phyloP scores from a whole-genome alignment of 164 flowering plant species.

The Stephania japonica region DNA sequence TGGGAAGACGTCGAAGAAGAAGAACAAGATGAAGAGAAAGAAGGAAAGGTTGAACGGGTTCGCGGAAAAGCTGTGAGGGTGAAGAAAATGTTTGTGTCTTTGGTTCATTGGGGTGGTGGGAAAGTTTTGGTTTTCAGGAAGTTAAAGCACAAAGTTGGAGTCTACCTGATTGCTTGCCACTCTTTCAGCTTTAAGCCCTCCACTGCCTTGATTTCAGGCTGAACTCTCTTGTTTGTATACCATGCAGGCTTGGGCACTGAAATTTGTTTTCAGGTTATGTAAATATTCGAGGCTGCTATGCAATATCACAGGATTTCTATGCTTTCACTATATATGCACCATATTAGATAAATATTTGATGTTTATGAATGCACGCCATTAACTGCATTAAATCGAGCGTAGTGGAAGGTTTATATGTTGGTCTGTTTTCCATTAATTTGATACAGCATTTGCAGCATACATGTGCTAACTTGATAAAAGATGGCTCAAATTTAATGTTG shows the following conservation, averaged over 20 bases:
- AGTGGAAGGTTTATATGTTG: no score
- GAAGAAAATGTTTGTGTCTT: slow-evolving; percentile 6
- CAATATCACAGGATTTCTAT: neutral
- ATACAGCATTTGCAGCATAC: no score
- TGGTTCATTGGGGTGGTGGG: slow-evolving; percentile 14
- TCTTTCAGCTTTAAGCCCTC: slow-evolving; percentile 15
- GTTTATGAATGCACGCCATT: no score
- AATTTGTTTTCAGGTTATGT: neutral
- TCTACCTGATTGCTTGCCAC: slow-evolving; percentile 15
- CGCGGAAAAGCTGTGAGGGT: neutral
- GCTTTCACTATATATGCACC: no score
- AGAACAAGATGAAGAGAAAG: neutral
- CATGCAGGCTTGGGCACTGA: neutral
- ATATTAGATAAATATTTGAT: no score
- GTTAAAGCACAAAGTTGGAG: slow-evolving; percentile 9
- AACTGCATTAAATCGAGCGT: no score
- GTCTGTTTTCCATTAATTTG: no score
- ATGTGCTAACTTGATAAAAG: no score
- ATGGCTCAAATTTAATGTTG: no score
- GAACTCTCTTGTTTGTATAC: neutral
- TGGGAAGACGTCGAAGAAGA: slow-evolving; percentile 4
- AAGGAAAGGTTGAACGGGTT: neutral
- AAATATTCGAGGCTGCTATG: no score
- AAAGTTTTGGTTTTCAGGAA: slow-evolving; percentile 12
- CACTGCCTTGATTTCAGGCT: slow-evolving; percentile 10